A percentile compares a stretch with the other conserved stretches of the same genome.
These are phyloP conservation scores for Rhizomucor pusillus DNA, from an alignment of 371 early-diverging fungal species.

Conservation along the genomic window DNA sequence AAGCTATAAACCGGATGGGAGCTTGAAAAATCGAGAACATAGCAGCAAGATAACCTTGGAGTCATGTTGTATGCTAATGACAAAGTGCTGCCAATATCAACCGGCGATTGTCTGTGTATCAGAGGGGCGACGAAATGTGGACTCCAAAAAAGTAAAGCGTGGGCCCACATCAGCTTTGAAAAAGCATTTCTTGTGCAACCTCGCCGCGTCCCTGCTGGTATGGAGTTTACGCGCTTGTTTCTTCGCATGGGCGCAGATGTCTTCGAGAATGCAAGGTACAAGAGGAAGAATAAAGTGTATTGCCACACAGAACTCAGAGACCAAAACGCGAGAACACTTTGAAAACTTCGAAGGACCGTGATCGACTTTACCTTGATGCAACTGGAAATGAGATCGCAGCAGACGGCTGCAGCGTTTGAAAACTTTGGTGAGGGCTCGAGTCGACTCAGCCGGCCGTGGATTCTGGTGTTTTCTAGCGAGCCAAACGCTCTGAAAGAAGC, in stretches of 20 bases:
- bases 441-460: constrained; percentile 11
- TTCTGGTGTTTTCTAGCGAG: constrained; percentile 5
- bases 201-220: neutral
- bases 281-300: neutral
- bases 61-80: too few species aligned
- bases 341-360: constrained; percentile 3
- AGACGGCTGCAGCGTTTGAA: constrained; percentile 1
- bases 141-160: neutral
- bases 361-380: constrained; percentile 10
- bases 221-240: constrained; percentile 6
- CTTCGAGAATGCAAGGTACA: constrained; percentile 16
- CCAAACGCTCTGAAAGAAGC: neutral
- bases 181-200: neutral
- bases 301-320: neutral
- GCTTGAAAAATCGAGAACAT: too few species aligned
- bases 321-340: too few species aligned
- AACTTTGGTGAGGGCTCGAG: neutral
- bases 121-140: neutral
- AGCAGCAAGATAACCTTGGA: too few species aligned
- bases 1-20: too few species aligned
- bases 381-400: constrained; percentile 6
- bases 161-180: neutral
- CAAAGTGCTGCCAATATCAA: neutral
- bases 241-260: constrained; percentile 13
- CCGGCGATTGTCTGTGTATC: neutral